Evolutionary conservation across 1,284 basidiomycete genomes (phyloP).

Genomic region (Inonotus obliquus): DNA sequence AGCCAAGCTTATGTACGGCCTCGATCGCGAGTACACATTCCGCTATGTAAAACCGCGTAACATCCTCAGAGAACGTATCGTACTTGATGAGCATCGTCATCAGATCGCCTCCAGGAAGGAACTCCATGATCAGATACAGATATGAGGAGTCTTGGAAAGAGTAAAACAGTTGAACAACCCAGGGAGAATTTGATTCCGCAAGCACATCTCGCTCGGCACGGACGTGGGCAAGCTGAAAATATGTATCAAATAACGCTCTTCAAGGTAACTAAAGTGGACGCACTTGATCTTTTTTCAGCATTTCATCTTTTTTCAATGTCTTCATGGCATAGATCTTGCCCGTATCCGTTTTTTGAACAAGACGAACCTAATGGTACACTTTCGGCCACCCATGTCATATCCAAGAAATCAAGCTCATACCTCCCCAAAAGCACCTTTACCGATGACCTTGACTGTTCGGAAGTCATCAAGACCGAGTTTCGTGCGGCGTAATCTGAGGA

Average conservation of each 20-base stretch:
- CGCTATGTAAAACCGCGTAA: slow-evolving; percentile 98
- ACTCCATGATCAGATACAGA: slow-evolving; percentile 98
- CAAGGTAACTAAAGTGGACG: slow-evolving; percentile 22
- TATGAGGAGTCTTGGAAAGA: slow-evolving; percentile 97
- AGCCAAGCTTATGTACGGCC: slow-evolving; percentile 97
- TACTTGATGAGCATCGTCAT: slow-evolving; percentile 99
- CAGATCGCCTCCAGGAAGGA: slow-evolving; percentile 94
- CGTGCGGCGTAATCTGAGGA: slow-evolving; percentile 86
- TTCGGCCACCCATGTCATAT: slow-evolving; percentile 1
- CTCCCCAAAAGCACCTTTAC: slow-evolving; percentile 98
- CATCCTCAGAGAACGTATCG: slow-evolving; percentile 98
- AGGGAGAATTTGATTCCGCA: slow-evolving; percentile 95
- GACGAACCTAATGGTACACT: slow-evolving; percentile 59
- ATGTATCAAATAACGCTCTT: slow-evolving; percentile 1
- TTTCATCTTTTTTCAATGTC: slow-evolving; percentile 95
- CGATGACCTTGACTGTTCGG: slow-evolving; percentile 96
- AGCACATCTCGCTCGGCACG: slow-evolving; percentile 98
- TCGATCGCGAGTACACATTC: slow-evolving; percentile 98
- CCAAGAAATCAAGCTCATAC: slow-evolving; percentile 35
- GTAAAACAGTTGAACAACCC: slow-evolving; percentile 98
- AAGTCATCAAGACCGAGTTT: slow-evolving; percentile 94
- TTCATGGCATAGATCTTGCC: slow-evolving; percentile 99
- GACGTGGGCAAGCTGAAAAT: slow-evolving; percentile 84
- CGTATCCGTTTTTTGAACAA: slow-evolving; percentile 96
- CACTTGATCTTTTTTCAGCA: slow-evolving; percentile 99